These are phyloP conservation scores for Carex cristatella DNA, from an alignment of 176 grass and related monocot species.

Conservation along the genomic window DNA sequence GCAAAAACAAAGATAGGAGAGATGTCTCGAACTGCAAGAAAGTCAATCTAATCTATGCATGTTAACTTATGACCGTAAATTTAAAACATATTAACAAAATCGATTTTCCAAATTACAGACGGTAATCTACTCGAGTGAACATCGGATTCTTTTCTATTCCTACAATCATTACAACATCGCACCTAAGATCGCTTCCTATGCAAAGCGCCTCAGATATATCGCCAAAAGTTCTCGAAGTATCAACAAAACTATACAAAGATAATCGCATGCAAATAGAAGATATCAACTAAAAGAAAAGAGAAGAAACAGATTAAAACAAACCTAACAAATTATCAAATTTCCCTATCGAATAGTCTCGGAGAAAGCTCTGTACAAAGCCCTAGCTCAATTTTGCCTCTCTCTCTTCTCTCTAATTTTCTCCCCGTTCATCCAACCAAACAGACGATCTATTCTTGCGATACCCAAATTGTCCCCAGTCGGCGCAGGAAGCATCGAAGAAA, in stretches of 20 bases:
- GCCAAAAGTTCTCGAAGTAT: background rate
- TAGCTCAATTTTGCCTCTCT: too few species aligned
- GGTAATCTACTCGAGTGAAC: background rate
- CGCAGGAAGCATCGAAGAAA: background rate
- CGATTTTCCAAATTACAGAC: background rate
- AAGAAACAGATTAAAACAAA: too few species aligned
- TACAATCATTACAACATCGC: background rate
- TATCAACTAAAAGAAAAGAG: too few species aligned
- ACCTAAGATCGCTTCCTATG: background rate
- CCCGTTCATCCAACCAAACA: slow-evolving; percentile 13
- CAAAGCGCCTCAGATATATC: background rate
- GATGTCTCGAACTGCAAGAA: background rate
- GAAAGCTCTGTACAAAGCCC: too few species aligned
- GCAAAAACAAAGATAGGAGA: background rate
- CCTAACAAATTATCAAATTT: too few species aligned
- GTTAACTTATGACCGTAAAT: background rate
- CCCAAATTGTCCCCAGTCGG: background rate
- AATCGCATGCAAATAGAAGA: too few species aligned
- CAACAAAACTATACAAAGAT: background rate
- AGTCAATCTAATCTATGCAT: background rate
- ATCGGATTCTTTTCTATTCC: background rate
- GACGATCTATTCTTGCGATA: slow-evolving; percentile 1
- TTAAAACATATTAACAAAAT: background rate
- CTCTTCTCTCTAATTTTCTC: background rate
- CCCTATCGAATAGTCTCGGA: too few species aligned